These are phyloP conservation scores for Hymenoscyphus repandus DNA, from an alignment of 2,329 filamentous ascomycete genomes.

Conservation along the genomic window DNA sequence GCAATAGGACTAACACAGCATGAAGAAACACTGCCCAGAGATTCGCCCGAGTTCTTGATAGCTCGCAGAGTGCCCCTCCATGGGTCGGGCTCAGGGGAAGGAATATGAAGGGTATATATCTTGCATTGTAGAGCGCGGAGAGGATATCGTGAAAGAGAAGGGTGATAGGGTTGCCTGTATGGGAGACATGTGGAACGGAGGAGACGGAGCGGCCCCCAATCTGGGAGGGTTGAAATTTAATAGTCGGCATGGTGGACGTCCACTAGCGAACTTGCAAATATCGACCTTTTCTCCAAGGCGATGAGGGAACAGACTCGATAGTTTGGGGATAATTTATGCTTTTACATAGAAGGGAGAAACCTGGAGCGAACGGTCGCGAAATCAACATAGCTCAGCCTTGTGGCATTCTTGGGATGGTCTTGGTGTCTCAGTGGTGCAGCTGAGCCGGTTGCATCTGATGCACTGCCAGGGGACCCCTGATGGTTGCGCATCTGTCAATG, in stretches of 20 bases:
- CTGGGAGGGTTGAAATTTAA: conserved; percentile 54
- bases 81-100: conserved; percentile 49
- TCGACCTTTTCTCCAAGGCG: too few species aligned
- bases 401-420: too few species aligned
- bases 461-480: too few species aligned
- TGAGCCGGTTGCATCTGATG: too few species aligned
- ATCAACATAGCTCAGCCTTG: too few species aligned
- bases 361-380: too few species aligned
- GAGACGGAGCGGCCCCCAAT: conserved; percentile 52
- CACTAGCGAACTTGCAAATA: too few species aligned
- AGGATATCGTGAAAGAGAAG: conserved; percentile 36
- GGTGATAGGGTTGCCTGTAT: conserved; percentile 42
- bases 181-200: conserved; percentile 43
- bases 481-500: too few species aligned
- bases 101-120: conserved; percentile 52
- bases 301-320: too few species aligned
- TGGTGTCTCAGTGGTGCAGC: too few species aligned
- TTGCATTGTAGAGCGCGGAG: conserved; percentile 31
- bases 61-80: conserved; percentile 56
- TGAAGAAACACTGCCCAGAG: conserved; percentile 54
- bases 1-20: conserved; percentile 50
- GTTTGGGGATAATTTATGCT: too few species aligned
- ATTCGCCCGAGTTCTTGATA: conserved; percentile 54
- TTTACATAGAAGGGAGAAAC: too few species aligned
- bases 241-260: conserved; percentile 30